Percentiles rank a stretch among this genome's conserved stretches.
Conservation (phyloP, 495 filamentous ascomycete genomes). For the Penicillium lagena region DNA sequence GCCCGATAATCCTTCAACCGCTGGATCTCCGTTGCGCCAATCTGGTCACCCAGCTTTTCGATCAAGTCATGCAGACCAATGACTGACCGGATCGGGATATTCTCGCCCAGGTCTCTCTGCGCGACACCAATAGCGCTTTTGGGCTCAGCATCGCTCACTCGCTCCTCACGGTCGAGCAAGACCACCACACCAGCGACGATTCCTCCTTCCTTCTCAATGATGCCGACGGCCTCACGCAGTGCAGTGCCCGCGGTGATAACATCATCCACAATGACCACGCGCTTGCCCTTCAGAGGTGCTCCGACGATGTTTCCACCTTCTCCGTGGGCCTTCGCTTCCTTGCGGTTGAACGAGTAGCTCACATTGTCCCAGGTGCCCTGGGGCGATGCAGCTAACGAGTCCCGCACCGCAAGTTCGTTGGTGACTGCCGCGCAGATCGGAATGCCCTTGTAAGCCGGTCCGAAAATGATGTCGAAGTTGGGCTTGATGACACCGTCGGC, state of each 20-base stretch:
- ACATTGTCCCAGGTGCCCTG: constrained; percentile 38
- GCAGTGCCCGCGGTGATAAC: constrained; percentile 94
- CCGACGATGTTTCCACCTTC: constrained; percentile 92
- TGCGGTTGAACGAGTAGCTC: constrained; percentile 87
- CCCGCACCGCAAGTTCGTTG: constrained; percentile 60
- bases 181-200: constrained; percentile 78
- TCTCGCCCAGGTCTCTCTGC: constrained; percentile 51
- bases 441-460: constrained; percentile 95
- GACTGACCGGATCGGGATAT: constrained; percentile 43
- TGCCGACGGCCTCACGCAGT: constrained; percentile 80
- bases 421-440: constrained; percentile 70
- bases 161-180: constrained; percentile 83
- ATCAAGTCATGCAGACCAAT: constrained; percentile 72
- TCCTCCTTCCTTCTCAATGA: constrained; percentile 76
- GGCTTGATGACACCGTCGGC: constrained; percentile 24
- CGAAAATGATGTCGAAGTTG: constrained; percentile 42
- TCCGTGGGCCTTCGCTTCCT: constrained; percentile 90
- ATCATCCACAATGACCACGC: constrained; percentile 86
- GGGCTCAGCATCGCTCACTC: constrained; percentile 47
- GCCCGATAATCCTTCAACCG: constrained; percentile 70
- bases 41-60: constrained; percentile 44
- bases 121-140: constrained; percentile 77
- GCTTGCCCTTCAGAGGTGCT: constrained; percentile 73
- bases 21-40: constrained; percentile 56
- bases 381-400: constrained; percentile 30